Base-by-base conservation (phyloP, 306 rosid genomes). In the Neltuma alba region DNA sequence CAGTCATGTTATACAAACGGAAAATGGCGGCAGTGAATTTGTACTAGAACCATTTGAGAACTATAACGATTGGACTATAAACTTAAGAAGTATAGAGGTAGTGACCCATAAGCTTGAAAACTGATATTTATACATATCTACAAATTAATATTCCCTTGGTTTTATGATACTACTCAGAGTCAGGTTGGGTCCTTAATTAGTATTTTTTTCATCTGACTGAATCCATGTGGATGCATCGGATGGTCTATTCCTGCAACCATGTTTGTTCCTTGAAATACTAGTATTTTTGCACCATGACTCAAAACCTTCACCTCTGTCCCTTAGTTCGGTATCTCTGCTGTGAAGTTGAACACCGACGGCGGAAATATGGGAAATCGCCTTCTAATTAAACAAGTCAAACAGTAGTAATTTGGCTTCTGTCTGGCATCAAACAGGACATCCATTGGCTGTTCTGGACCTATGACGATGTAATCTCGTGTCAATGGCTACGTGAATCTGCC, bases 361-460 rank as follows among this genome's bases (percentile, higher is more conserved):
- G 94, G 92, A 31, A 74, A 62, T 6, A 42, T 62, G 7, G 94
- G 94, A 40, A 88, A 90, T 25, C 69, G 27, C n/a, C n/a, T n/a
- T n/a, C n/a, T n/a, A n/a, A n/a, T n/a, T n/a, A n/a, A n/a, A n/a
- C n/a, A n/a, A n/a, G n/a, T n/a, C n/a, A 33, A 28, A 86, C 30
- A 81, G 66, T 88, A 89, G 57, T 72, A 67, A 71, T 80, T 70
- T 4, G 64, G 83, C 2, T 77, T 18, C 63, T 84, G 89, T 74
- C 80, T 88, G 4, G 92, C 87, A 50, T 83, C 12, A 27, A 86
- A 74, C 44, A 89, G 78, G 3, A 70, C 78, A 47, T 89, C 92
- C 54, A 84, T 84, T 18, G 90, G 60, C 72, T 86, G 90, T 20
- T 90, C 87, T 25, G 88, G 92, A 18, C 88, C 31, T 68, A 89